These are phyloP conservation scores for Cytauxzoon felis DNA, from an alignment of 169 alveolate genomes.

Conservation along the genomic window DNA sequence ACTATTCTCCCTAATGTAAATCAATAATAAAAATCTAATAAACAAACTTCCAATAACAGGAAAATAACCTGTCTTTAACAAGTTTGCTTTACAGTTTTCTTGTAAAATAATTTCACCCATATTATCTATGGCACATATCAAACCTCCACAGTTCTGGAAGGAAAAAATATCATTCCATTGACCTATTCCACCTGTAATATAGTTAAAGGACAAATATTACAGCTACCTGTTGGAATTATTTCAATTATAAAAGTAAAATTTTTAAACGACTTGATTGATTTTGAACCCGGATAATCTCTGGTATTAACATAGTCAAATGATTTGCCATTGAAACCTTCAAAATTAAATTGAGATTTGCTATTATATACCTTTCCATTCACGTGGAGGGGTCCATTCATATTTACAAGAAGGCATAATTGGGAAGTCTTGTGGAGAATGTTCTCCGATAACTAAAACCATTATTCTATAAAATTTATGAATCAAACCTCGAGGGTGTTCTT, in stretches of 20 bases:
- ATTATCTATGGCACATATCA: conserved; percentile 70
- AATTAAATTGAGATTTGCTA: background rate
- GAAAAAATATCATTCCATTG: conserved; percentile 56
- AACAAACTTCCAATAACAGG: conserved; percentile 69
- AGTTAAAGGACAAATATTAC: background rate
- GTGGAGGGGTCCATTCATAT: conserved; percentile 52
- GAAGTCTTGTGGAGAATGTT: too few species aligned
- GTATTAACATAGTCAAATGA: conserved; percentile 62
- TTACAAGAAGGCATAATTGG: conserved; percentile 23
- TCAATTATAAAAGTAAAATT: conserved; percentile 65
- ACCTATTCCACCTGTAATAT: conserved; percentile 27
- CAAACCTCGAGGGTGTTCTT: too few species aligned
- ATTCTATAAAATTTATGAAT: too few species aligned
- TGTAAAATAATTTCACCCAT: conserved; percentile 74
- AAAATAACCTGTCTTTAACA: conserved; percentile 66
- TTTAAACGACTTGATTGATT: conserved; percentile 61
- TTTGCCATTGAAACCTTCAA: conserved; percentile 66
- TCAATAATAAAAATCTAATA: conserved; percentile 16
- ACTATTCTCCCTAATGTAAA: conserved; percentile 47
- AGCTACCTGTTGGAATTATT: conserved; percentile 59
- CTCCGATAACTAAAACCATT: too few species aligned
- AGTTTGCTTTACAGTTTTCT: conserved; percentile 75
- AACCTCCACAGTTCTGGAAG: conserved; percentile 75
- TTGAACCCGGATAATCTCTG: conserved; percentile 65
- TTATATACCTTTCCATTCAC: conserved; percentile 55